Base-by-base conservation (phyloP, 2,329 filamentous ascomycete species). In the Aaosphaeria arxii region DNA sequence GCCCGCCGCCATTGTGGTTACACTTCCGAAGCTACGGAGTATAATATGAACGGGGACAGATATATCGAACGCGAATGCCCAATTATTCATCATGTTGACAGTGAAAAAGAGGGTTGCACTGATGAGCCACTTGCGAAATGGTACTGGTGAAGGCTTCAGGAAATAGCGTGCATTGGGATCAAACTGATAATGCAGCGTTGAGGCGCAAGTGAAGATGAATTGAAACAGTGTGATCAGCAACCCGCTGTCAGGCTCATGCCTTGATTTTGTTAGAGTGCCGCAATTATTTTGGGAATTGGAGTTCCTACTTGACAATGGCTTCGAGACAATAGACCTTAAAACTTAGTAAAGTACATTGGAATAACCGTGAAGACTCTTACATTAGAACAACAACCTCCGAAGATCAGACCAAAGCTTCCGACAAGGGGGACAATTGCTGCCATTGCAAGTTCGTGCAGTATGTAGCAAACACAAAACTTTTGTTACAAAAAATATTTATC, bases 11-110 rank as follows among this genome's bases (percentile, higher is more conserved):
- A 99, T 95, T 6, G 94, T 97, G 4, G 91, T 95, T 53, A 97
- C 95, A 61, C 91, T 96, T 11, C 94, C 94, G 43, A 92, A 95
- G 43, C 91, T 96, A 45, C 94, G 84, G 30, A 99, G 78, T 57
- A 99, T 97, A 61, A 99, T 99, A 66, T 99, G 94, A 43, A 99
- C 85, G 1, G 94, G 94, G 0, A 99, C 90, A 5, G 91, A 96
- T 48, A 99, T 97, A 59, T 91, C 86, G 74, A 96, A 99, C 53
- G 90, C 91, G 70, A 99, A 99, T 5, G 92, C 94, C 77, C 92
- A 92, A 63, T 99, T 99, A 74, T 99, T 99, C 64, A 99, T 75
- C 49, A 97, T 84, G 62, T 97, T 99, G 72, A 99, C 94, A 53
- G 82, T 82, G 69, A 95, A 94, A 73, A 97, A 97, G 58, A 96